These are phyloP conservation scores for Amanita subjunquillea DNA, from an alignment of 768 basidiomycete species.

Conservation along the genomic window DNA sequence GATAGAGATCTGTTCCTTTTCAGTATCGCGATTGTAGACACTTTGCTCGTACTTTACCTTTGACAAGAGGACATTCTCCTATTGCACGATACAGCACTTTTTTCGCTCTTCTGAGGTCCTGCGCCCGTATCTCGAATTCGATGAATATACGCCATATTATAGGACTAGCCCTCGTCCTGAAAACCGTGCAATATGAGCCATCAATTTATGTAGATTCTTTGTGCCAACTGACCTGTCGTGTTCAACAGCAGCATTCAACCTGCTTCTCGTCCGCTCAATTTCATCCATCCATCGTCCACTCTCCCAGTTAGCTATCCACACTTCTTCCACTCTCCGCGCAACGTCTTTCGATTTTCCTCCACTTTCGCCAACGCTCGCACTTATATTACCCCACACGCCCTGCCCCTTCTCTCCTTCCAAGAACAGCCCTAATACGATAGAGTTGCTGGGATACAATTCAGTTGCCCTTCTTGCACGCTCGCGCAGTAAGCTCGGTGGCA, in stretches of 20 bases:
- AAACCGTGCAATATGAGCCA: conserved; percentile 5
- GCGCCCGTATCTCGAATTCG: conserved; percentile 65
- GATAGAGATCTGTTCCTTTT: conserved; percentile 48
- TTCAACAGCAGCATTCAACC: conserved; percentile 51
- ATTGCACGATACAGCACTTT: conserved; percentile 65
- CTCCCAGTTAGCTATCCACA: conserved; percentile 80
- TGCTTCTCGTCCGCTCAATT: conserved; percentile 57
- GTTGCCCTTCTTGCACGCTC: conserved; percentile 46
- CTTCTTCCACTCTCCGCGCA: conserved; percentile 49
- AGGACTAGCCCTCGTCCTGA: conserved; percentile 56
- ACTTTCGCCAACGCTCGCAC: conserved; percentile 43
- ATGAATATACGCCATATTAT: conserved; percentile 66
- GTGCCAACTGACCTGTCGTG: conserved; percentile 46
- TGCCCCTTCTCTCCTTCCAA: conserved; percentile 70
- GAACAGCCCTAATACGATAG: conserved; percentile 61
- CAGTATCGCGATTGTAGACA: not conserved
- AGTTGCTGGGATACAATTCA: conserved; percentile 56
- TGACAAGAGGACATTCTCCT: conserved; percentile 62
- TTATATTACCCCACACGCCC: conserved; percentile 68
- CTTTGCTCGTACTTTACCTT: conserved; percentile 37
- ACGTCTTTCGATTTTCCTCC: conserved; percentile 42
- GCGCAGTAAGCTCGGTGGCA: conserved; percentile 48
- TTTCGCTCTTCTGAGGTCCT: conserved; percentile 53
- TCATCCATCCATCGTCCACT: conserved; percentile 61
- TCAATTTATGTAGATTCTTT: not conserved